These are phyloP conservation scores for Eurotiales sp. DNA, from an alignment of 2,329 filamentous ascomycete genomes.

Conservation along the genomic window DNA sequence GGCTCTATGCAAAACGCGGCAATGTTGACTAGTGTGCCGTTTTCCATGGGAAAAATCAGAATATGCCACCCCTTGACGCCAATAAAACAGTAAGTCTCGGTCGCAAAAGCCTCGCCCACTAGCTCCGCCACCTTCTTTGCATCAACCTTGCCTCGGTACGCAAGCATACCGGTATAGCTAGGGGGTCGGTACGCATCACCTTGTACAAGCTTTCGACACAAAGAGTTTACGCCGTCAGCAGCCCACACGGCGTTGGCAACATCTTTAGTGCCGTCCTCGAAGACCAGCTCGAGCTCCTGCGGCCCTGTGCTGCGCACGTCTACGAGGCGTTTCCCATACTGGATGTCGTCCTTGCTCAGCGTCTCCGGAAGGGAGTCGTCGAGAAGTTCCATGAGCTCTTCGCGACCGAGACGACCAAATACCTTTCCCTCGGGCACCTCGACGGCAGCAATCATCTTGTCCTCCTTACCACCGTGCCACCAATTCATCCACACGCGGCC, in stretches of 20 bases:
- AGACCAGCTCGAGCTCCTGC: slow-evolving; percentile 6
- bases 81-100: slow-evolving; percentile 9
- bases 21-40: slow-evolving; percentile 9
- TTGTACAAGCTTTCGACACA: slow-evolving; percentile 9
- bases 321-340: slow-evolving; percentile 9
- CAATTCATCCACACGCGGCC: slow-evolving; percentile 9
- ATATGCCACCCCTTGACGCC: slow-evolving; percentile 11
- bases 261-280: slow-evolving; percentile 9
- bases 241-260: slow-evolving; percentile 10
- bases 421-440: not conserved
- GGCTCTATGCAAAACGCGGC: slow-evolving; percentile 8
- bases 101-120: slow-evolving; percentile 4
- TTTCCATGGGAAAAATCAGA: slow-evolving; percentile 10
- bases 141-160: slow-evolving; percentile 7
- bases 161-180: slow-evolving; percentile 10
- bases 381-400: slow-evolving; percentile 10
- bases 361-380: slow-evolving; percentile 4
- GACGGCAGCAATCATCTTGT: slow-evolving; percentile 3
- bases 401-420: slow-evolving; percentile 7
- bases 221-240: slow-evolving; percentile 10
- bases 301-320: slow-evolving; percentile 3
- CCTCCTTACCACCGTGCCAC: slow-evolving; percentile 12
- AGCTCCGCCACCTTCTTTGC: slow-evolving; percentile 5
- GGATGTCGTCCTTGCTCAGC: slow-evolving; percentile 3
- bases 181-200: slow-evolving; percentile 4